A percentile compares a stretch with the other conserved stretches of the same genome.
These are phyloP conservation scores for Phytophthora citricola DNA, from an alignment of 352 stramenopile species.

Conservation along the genomic window DNA sequence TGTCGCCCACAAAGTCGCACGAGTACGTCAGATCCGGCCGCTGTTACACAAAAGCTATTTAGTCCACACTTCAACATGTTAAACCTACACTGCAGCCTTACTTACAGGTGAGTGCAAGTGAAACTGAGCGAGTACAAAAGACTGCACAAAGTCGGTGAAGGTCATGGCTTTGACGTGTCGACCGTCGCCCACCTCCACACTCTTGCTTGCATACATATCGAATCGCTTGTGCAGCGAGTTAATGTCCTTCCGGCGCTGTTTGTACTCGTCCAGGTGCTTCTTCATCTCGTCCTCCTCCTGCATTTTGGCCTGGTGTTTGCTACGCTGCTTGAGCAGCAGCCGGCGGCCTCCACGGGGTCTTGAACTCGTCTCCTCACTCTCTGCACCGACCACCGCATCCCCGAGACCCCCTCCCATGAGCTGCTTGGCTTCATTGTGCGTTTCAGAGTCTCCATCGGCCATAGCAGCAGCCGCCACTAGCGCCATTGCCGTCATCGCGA, in stretches of 20 bases:
- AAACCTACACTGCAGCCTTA: slow-evolving; percentile 26
- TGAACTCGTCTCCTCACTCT: slow-evolving; percentile 27
- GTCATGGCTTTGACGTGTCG: slow-evolving; percentile 60
- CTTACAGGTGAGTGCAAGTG: slow-evolving; percentile 60
- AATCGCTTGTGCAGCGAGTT: slow-evolving; percentile 61
- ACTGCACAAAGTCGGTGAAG: slow-evolving; percentile 87
- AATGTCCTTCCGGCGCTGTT: slow-evolving; percentile 38
- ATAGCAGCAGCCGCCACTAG: slow-evolving; percentile 14
- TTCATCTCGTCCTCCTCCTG: slow-evolving; percentile 76
- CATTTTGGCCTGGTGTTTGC: slow-evolving; percentile 62
- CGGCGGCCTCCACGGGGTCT: slow-evolving; percentile 33
- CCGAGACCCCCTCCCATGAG: slow-evolving; percentile 8
- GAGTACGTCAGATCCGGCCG: slow-evolving; percentile 59
- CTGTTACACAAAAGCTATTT: slow-evolving; percentile 32
- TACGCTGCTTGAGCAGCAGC: slow-evolving; percentile 65
- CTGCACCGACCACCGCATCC: neutral
- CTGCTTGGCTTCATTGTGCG: slow-evolving; percentile 16
- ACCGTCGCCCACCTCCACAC: slow-evolving; percentile 32
- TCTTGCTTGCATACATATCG: slow-evolving; percentile 63
- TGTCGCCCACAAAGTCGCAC: slow-evolving; percentile 79
- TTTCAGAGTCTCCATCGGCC: slow-evolving; percentile 8
- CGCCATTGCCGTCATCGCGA: slow-evolving; percentile 17
- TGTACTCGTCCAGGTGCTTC: slow-evolving; percentile 75
- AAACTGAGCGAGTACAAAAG: slow-evolving; percentile 76
- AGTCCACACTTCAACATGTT: slow-evolving; percentile 2